phyloP scores from a whole-genome alignment of 768 basidiomycete species.

The Mycena pura region DNA sequence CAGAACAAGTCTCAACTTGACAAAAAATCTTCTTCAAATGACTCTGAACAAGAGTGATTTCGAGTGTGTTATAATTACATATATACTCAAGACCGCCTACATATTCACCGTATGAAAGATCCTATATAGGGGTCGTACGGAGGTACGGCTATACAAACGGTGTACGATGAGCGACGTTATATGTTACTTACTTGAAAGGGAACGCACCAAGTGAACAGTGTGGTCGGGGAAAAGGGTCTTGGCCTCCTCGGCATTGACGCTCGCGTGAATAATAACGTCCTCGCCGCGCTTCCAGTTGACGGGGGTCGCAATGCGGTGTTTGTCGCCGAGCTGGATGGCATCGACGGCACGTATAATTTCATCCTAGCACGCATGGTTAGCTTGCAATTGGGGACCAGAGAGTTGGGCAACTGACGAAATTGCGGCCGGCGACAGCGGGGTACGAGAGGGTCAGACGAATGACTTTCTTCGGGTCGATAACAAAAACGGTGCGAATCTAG shows the following conservation, averaged over 20 bases:
- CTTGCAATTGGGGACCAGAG: neutral
- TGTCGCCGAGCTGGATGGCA: conserved; percentile 91
- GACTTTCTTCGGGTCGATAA: conserved; percentile 96
- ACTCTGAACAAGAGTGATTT: no score
- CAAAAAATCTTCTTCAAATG: no score
- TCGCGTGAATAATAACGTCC: conserved; percentile 91
- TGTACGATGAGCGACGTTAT: neutral
- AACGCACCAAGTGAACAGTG: conserved; percentile 78
- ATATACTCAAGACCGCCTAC: no score
- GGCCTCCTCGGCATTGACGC: conserved; percentile 86
- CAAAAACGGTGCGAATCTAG: conserved; percentile 93
- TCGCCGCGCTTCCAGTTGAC: conserved; percentile 96
- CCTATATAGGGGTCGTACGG: conserved; percentile 71
- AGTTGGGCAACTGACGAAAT: conserved; percentile 61
- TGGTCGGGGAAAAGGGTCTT: conserved; percentile 89
- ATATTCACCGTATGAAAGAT: neutral
- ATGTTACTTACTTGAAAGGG: neutral
- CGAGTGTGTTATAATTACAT: no score
- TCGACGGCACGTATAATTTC: conserved; percentile 80
- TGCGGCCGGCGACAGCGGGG: conserved; percentile 95
- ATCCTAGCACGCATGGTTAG: conserved; percentile 34
- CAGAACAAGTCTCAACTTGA: no score
- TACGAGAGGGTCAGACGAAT: conserved; percentile 92
- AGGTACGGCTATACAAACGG: conserved; percentile 74
- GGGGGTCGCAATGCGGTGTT: conserved; percentile 84